These are phyloP conservation scores for Neonectria faginata DNA, from an alignment of 2,329 filamentous ascomycete genomes.

Conservation along the genomic window DNA sequence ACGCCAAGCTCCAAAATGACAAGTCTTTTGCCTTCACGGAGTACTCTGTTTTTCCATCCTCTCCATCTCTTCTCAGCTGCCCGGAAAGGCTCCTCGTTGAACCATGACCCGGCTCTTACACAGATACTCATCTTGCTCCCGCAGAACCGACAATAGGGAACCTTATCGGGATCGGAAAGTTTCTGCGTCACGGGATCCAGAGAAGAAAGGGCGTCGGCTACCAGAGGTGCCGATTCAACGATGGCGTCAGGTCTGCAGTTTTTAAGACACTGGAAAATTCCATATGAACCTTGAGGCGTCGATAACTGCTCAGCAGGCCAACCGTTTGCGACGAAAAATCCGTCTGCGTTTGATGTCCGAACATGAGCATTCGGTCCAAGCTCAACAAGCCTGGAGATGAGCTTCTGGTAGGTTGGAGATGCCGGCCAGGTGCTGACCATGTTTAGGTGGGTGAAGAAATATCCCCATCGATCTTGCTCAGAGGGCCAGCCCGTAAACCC, in stretches of 20 bases:
- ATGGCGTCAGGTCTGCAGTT: slow-evolving; percentile 35
- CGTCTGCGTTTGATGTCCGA: slow-evolving; percentile 34
- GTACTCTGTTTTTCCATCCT: slow-evolving; percentile 17
- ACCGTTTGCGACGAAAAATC: slow-evolving; percentile 29
- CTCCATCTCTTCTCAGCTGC: slow-evolving; percentile 31
- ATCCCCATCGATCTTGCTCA: slow-evolving; percentile 41
- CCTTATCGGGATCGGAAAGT: slow-evolving; percentile 27
- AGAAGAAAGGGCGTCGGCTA: slow-evolving; percentile 10
- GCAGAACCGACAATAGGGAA: slow-evolving; percentile 35
- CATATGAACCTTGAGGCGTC: slow-evolving; percentile 30
- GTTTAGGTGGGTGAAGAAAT: slow-evolving; percentile 42
- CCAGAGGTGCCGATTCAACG: slow-evolving; percentile 27
- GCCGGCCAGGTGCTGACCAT: slow-evolving; percentile 38
- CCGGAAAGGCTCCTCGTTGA: slow-evolving; percentile 34
- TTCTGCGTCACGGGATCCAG: slow-evolving; percentile 33
- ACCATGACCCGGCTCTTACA: slow-evolving; percentile 36
- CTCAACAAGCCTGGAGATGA: slow-evolving; percentile 20
- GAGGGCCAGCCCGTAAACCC: slow-evolving; percentile 34
- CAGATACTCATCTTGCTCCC: slow-evolving; percentile 40
- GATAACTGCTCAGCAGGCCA: slow-evolving; percentile 27
- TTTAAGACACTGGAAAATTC: slow-evolving; percentile 33
- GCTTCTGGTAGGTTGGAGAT: slow-evolving; percentile 27
- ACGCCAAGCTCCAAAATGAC: slow-evolving; percentile 41
- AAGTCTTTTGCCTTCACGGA: slow-evolving; percentile 29
- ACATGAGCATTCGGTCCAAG: slow-evolving; percentile 36